phyloP scores from a whole-genome alignment of 2,329 filamentous ascomycete genomes.

The Sclerotinia nivalis region DNA sequence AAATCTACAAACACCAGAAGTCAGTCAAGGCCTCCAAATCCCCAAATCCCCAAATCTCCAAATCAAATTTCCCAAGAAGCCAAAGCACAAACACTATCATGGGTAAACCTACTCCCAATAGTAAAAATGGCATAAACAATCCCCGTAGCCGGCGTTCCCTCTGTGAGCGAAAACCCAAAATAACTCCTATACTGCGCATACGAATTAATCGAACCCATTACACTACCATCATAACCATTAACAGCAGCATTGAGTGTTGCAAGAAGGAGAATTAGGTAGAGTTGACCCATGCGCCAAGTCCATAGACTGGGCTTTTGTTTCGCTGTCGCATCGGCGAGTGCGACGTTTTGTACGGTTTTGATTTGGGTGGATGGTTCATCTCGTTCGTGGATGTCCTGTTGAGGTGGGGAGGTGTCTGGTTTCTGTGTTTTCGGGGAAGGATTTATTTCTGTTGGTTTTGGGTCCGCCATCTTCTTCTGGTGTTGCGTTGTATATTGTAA shows the following conservation, averaged over 20 bases:
- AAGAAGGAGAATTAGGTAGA: constrained; percentile 28
- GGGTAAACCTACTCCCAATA: constrained; percentile 2
- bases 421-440: too few relatives aligned
- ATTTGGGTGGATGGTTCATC: background rate
- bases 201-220: constrained; percentile 52
- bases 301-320: constrained; percentile 19
- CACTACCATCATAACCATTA: constrained; percentile 51
- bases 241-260: constrained; percentile 32
- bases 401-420: background rate
- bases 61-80: too few relatives aligned
- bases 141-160: constrained; percentile 29
- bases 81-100: too few relatives aligned
- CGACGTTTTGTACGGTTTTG: constrained; percentile 1
- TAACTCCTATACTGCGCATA: constrained; percentile 45
- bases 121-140: constrained; percentile 29
- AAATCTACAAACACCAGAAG: background rate
- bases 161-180: constrained; percentile 27
- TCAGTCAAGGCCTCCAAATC: too few relatives aligned
- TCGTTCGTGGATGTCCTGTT: background rate
- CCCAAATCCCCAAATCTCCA: too few relatives aligned
- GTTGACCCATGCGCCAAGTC: constrained; percentile 15
- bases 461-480: too few relatives aligned
- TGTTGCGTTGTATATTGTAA: too few relatives aligned
- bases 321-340: constrained; percentile 8
- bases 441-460: too few relatives aligned